A percentile compares a stretch with the other conserved stretches of the same genome.
Conservation (phyloP, 495 filamentous ascomycete species). For the Antarctomyces pellizariae region DNA sequence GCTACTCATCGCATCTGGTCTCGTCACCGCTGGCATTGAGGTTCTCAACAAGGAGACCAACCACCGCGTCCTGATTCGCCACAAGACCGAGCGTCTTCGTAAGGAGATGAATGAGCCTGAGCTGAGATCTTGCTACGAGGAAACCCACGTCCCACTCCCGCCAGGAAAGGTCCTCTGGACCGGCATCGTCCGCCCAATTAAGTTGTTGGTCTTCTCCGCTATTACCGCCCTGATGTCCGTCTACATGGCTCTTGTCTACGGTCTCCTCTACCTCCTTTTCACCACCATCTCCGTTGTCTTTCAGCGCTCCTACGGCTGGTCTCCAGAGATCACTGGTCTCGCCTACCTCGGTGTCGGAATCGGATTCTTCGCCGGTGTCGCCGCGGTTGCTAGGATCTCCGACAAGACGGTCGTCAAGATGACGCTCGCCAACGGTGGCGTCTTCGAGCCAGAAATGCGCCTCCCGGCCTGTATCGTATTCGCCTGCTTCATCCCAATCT, state of each 20-base stretch:
- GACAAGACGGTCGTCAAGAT: slow-evolving; percentile 19
- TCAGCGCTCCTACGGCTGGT: slow-evolving; percentile 25
- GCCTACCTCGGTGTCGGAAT: slow-evolving; percentile 26
- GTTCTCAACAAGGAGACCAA: slow-evolving; percentile 31
- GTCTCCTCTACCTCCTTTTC: slow-evolving; percentile 61
- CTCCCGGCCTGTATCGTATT: slow-evolving; percentile 18
- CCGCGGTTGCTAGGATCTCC: slow-evolving; percentile 13
- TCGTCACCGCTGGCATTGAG: slow-evolving; percentile 19
- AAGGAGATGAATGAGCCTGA: slow-evolving; percentile 15
- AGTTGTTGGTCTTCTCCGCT: slow-evolving; percentile 28
- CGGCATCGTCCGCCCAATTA: slow-evolving; percentile 24
- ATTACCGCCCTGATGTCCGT: slow-evolving; percentile 41
- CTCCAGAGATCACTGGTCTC: slow-evolving; percentile 16
- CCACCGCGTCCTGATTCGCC: slow-evolving; percentile 23
- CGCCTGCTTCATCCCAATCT: slow-evolving; percentile 19
- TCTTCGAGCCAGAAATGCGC: slow-evolving; percentile 33
- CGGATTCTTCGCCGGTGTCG: slow-evolving; percentile 17
- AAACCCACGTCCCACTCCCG: slow-evolving; percentile 5
- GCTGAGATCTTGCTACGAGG: slow-evolving; percentile 17
- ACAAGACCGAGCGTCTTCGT: slow-evolving; percentile 20
- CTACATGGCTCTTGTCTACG: slow-evolving; percentile 56
- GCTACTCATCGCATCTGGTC: slow-evolving; percentile 23
- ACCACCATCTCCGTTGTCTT: slow-evolving; percentile 46
- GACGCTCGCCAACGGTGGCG: slow-evolving; percentile 23
- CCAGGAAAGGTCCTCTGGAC: slow-evolving; percentile 11